These are phyloP conservation scores for Dittrichia graveolens DNA, from an alignment of 129 eudicot genomes.

Conservation along the genomic window DNA sequence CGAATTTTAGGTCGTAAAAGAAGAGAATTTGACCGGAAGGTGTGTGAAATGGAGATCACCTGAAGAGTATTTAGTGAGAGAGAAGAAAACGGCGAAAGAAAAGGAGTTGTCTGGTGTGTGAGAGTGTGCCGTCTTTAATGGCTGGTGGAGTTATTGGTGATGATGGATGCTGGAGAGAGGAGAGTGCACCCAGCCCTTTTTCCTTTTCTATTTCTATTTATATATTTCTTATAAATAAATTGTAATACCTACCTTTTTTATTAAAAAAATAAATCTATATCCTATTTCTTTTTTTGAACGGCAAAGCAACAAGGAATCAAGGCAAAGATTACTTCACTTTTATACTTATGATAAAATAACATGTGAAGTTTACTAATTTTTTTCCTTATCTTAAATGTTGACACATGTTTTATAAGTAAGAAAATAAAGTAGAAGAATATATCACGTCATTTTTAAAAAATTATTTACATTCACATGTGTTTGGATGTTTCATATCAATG, in stretches of 20 bases:
- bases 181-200: constrained; percentile 19
- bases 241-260: background rate
- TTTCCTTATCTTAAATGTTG: too few relatives aligned
- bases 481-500: too few relatives aligned
- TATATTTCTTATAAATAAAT: background rate
- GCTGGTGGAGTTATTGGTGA: constrained; percentile 28
- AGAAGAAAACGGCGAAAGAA: constrained; percentile 45
- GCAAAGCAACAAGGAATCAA: too few relatives aligned
- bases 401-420: background rate
- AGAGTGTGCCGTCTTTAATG: constrained; percentile 32
- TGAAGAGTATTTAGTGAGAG: constrained; percentile 2
- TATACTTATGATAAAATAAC: too few relatives aligned
- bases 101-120: constrained; percentile 39
- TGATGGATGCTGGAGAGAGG: constrained; percentile 38
- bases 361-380: too few relatives aligned
- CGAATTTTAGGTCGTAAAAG: background rate
- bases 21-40: background rate
- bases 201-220: background rate
- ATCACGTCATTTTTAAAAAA: background rate
- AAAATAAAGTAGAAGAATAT: background rate
- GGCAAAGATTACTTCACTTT: too few relatives aligned
- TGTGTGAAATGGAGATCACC: background rate
- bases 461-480: too few relatives aligned
- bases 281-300: too few relatives aligned
- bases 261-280: background rate